Evolutionary conservation across 1,139 yeast genomes (phyloP).

Genomic region (Candida tetrigidarum): DNA sequence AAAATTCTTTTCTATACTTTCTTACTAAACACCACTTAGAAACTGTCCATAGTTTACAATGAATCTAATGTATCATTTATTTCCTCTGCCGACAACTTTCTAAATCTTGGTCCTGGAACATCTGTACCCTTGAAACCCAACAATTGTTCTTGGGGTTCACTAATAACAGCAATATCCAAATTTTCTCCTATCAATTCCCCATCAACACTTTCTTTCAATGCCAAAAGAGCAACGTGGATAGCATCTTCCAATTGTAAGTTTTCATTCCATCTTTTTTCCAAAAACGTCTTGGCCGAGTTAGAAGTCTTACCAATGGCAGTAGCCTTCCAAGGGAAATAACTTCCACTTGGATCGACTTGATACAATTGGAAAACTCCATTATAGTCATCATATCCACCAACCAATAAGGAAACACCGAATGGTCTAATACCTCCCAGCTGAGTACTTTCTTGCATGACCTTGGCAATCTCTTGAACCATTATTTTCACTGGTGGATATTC

Average conservation of each 20-base stretch:
- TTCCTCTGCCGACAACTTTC: slow-evolving; percentile 84
- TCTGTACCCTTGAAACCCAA: slow-evolving; percentile 89
- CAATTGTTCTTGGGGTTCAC: slow-evolving; percentile 79
- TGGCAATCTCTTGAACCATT: slow-evolving; percentile 92
- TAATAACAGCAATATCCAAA: slow-evolving; percentile 88
- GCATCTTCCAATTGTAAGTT: slow-evolving; percentile 98
- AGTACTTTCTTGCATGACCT: slow-evolving; percentile 97
- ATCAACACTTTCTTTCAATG: slow-evolving; percentile 95
- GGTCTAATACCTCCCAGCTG: slow-evolving; percentile 99
- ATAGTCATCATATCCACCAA: slow-evolving; percentile 93
- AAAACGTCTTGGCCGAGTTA: slow-evolving; percentile 90
- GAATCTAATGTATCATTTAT: slow-evolving; percentile 95
- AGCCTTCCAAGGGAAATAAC: slow-evolving; percentile 99
- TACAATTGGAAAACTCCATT: slow-evolving; percentile 77
- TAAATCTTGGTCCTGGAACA: slow-evolving; percentile 84
- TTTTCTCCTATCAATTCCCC: slow-evolving; percentile 98
- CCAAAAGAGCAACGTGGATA: slow-evolving; percentile 91
- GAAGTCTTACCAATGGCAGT: slow-evolving; percentile 98
- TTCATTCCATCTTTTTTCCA: slow-evolving; percentile 98
- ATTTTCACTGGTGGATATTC: slow-evolving; percentile 98
- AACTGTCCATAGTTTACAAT: too few relatives aligned
- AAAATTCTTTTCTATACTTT: too few relatives aligned
- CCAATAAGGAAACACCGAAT: slow-evolving; percentile 90
- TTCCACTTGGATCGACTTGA: slow-evolving; percentile 98
- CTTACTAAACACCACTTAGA: too few relatives aligned